phyloP scores from a whole-genome alignment of 768 basidiomycete species.

The Boletus tomentosulus region DNA sequence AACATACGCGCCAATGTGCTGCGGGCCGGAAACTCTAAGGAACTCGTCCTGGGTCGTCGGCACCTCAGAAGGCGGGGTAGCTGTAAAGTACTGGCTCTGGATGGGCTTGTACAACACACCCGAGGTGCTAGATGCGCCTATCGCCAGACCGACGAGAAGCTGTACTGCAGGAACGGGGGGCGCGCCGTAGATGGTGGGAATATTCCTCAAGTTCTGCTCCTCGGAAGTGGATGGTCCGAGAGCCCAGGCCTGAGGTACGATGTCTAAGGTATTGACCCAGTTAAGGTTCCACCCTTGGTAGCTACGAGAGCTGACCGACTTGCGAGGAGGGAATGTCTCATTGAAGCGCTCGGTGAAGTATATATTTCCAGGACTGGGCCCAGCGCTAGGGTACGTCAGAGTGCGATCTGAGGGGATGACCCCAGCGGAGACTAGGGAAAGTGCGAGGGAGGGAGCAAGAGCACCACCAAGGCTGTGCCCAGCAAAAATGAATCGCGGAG shows the following conservation, averaged over 20 bases:
- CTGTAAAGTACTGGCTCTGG: background rate
- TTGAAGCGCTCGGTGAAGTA: background rate
- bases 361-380: conserved; percentile 10
- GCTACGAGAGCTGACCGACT: background rate
- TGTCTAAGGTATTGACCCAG: background rate
- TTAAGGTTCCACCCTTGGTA: background rate
- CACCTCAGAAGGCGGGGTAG: background rate
- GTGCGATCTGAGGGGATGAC: background rate
- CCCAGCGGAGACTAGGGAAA: background rate
- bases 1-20: background rate
- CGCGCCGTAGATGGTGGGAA: background rate
- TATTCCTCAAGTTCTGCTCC: background rate
- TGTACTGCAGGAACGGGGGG: background rate
- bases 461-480: conserved; percentile 4
- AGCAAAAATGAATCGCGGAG: conserved; percentile 2
- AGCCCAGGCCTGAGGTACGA: background rate
- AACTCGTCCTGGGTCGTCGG: background rate
- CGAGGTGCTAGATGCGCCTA: background rate
- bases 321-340: background rate
- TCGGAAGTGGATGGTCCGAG: background rate
- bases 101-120: background rate
- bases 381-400: conserved; percentile 9
- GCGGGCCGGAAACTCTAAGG: background rate
- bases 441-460: conserved; percentile 6
- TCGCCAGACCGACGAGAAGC: background rate